Base-by-base conservation (phyloP, 495 filamentous ascomycete genomes). In the Penicillium parvum region DNA sequence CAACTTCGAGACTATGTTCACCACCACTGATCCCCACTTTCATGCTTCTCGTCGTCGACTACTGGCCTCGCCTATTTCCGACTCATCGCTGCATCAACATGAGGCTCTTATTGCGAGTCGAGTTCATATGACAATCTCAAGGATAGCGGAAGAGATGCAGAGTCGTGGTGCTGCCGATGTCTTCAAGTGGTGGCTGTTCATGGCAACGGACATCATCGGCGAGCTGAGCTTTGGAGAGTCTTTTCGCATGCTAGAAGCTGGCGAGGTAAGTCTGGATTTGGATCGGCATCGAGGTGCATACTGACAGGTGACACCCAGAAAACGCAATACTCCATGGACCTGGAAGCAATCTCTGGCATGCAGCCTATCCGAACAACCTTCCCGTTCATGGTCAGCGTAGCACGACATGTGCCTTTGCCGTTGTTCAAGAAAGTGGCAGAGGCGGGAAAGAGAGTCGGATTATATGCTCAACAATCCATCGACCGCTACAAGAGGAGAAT, bases 191-290 rank as follows among this genome's bases (percentile, higher is more conserved):
- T 77, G 64, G 61, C 43, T 72, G 16, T 77, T 78, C 35, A 71
- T 82, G 72, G 62, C 74, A 8, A 73, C 73, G 0, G 80, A 83
- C 40, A 63, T 80, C 4, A 75, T 80, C 28, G 69, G 68, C 1
- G 65, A 78, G 14, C 54, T 82, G 12, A 72, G 63, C 11, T 84
- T 83, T 54, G 79, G 80, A 0, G 74, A 79, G 19, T 73, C 70
- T 0, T 81, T 83, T 43, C 57, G 56, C 3, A 76, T 73, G 65
- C 60, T 81, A 2, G 75, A 82, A 37, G 50, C 43, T 4, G 76
- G 72, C 7, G 52, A 71, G 59, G 69, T 74, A 41, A 22, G n/a
- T n/a, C n/a, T n/a, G n/a, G n/a, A n/a, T n/a, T n/a, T n/a, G n/a
- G n/a, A n/a, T n/a, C n/a, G n/a, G n/a, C n/a, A n/a, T n/a, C n/a